A percentile compares a stretch with the other conserved stretches of the same genome.
phyloP scores from a whole-genome alignment of 208 protist genomes.

The Lotmaria passim region DNA sequence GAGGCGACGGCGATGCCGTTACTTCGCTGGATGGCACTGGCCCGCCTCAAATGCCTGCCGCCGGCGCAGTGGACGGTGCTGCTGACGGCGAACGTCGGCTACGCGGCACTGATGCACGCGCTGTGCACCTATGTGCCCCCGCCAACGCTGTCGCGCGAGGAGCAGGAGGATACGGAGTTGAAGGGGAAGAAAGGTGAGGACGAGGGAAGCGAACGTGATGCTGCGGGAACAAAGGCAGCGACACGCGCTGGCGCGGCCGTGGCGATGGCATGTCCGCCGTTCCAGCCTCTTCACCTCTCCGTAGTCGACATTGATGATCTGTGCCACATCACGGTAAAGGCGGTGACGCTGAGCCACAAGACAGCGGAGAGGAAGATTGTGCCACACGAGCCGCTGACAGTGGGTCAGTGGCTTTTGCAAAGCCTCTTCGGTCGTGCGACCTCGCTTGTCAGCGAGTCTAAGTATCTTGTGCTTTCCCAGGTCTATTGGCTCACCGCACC shows the following conservation, averaged over 20 bases:
- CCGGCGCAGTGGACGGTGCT: constrained; percentile 16
- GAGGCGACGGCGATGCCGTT: constrained; percentile 42
- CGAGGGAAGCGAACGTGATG: neutral
- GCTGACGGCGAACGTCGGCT: constrained; percentile 16
- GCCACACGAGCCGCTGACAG: neutral
- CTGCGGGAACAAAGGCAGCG: neutral
- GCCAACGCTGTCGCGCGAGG: constrained; percentile 13
- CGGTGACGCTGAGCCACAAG: constrained; percentile 1
- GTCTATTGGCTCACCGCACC: constrained; percentile 12
- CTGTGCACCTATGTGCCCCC: constrained; percentile 9
- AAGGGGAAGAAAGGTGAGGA: neutral
- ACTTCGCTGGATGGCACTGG: constrained; percentile 34
- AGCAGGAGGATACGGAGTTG: constrained; percentile 9
- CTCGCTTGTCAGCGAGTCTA: constrained; percentile 3
- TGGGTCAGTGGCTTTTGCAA: constrained; percentile 16
- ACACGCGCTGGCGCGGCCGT: constrained; percentile 2
- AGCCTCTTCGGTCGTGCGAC: constrained; percentile 20
- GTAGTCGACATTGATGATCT: constrained; percentile 21
- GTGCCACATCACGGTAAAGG: constrained; percentile 3
- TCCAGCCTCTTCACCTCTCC: constrained; percentile 16
- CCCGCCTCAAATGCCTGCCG: constrained; percentile 29
- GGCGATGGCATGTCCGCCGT: constrained; percentile 6
- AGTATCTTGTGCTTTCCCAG: constrained; percentile 19
- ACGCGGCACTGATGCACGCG: neutral
- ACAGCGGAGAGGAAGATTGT: neutral